Base-by-base conservation (phyloP, 176 grass and related monocot genomes). In the Avena eriantha region DNA sequence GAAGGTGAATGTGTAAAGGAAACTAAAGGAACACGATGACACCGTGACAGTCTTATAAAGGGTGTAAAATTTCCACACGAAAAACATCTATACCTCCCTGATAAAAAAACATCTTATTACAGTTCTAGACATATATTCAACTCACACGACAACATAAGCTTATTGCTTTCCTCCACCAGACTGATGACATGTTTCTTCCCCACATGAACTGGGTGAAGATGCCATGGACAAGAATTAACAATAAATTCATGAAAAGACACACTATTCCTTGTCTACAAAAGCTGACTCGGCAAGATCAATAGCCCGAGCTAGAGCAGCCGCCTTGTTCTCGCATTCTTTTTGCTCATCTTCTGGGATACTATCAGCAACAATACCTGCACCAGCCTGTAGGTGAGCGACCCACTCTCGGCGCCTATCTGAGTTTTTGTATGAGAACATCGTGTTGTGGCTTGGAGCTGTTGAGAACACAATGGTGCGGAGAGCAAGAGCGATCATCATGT, bases 361-460 rank as follows among this genome's bases (percentile, higher is more conserved):
- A 86, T 98, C 96, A 12, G 96, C 96, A 46, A 98, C 96, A 67
- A 98, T 96, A 77, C 93, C 96, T 0, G 93, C 96, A 67, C 93
- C 92, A 64, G 96, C 92, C 82, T 97, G 95, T 50, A 97, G 90
- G 80, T 97, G 95, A 69, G 95, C 95, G 10, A 91, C 84, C 95
- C 95, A 97, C 51, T 97, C 95, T 35, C 89, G 87, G 12, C 90
- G 92, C 55, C 86, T 85, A 80, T 89, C 57, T 3, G 41, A 71
- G n/a, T 48, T 80, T 74, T 91, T 93, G 83, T 93, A 97, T 0
- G 83, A 92, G 56, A 85, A 93, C 93, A 95, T 91, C 7, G 86
- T 92, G 83, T 89, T 85, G 82, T 80, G 80, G 56, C 85, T 87
- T 79, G 83, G 87, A 10, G 87, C 89, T 7, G 95, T 97, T 69